Conservation (phyloP, 495 filamentous ascomycete genomes). For the Aspergillus baeticus region DNA sequence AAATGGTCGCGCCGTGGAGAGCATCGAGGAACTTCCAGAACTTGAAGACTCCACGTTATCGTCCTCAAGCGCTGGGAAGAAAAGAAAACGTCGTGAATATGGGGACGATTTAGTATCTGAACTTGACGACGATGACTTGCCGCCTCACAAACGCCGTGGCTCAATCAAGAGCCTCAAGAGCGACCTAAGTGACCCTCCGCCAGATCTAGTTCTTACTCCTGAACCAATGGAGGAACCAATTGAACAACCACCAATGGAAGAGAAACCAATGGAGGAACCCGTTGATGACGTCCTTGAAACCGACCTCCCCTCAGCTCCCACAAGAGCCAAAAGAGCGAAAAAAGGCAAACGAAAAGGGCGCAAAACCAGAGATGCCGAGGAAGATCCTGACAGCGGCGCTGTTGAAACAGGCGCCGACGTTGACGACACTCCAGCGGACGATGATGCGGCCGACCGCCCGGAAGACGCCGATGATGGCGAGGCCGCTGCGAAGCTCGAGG, state of each 20-base stretch:
- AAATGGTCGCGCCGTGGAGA: conserved; percentile 27
- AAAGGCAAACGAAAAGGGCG: conserved; percentile 47
- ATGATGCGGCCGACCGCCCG: conserved; percentile 42
- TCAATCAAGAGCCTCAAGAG: conserved; percentile 46
- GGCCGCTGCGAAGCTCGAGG: conserved; percentile 43
- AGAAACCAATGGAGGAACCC: no score
- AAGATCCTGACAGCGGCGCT: conserved; percentile 31
- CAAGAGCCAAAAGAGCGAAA: conserved; percentile 40
- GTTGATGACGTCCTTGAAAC: conserved; percentile 38
- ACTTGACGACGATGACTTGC: conserved; percentile 43
- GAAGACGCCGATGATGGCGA: conserved; percentile 44
- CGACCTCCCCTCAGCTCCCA: conserved; percentile 29
- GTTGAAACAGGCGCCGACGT: conserved; percentile 26
- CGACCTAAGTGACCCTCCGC: conserved; percentile 43
- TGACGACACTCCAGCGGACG: conserved; percentile 43
- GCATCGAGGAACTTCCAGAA: conserved; percentile 26
- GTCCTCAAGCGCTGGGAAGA: conserved; percentile 36
- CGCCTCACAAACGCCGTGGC: conserved; percentile 42
- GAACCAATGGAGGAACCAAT: conserved; percentile 42
- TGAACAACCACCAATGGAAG: no score
- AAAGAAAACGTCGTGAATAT: conserved; percentile 47
- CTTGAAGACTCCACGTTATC: conserved; percentile 32
- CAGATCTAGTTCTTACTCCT: conserved; percentile 27
- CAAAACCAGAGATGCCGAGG: conserved; percentile 38
- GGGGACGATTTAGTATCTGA: conserved; percentile 43